phyloP scores from a whole-genome alignment of 805 yeast species.

The Ogataea minuta region DNA sequence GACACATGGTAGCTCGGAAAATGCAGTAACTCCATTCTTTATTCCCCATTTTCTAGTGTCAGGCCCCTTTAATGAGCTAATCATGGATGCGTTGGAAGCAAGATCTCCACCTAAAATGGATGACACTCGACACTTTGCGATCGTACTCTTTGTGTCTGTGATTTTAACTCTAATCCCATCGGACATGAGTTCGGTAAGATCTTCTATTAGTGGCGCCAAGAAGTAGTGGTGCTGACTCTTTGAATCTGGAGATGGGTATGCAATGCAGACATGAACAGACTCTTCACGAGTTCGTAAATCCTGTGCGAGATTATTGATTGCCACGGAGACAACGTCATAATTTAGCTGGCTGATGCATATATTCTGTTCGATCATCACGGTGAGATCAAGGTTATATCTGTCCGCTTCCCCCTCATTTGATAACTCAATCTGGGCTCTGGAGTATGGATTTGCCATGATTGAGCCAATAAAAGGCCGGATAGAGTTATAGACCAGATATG shows the following conservation, averaged over 20 bases:
- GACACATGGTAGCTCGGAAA: conserved; percentile 14
- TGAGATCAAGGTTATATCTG: conserved; percentile 6
- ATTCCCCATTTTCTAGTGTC: conserved; percentile 12
- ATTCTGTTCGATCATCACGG: conserved; percentile 12
- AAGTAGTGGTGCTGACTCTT: conserved; percentile 14
- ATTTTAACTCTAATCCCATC: conserved; percentile 11
- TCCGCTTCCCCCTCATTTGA: neutral
- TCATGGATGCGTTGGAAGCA: conserved; percentile 17
- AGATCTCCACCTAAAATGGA: conserved; percentile 16
- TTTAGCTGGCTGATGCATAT: conserved; percentile 1
- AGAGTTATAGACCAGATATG: conserved; percentile 13
- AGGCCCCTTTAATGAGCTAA: conserved; percentile 11
- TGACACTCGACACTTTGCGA: conserved; percentile 6
- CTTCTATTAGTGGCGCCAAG: conserved; percentile 18
- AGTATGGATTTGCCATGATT: conserved; percentile 13
- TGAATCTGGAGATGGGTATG: conserved; percentile 8
- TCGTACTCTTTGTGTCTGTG: neutral
- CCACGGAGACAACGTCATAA: conserved; percentile 10
- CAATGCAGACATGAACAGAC: conserved; percentile 14
- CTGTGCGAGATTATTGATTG: conserved; percentile 11
- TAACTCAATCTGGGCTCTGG: conserved; percentile 13
- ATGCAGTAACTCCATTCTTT: conserved; percentile 13
- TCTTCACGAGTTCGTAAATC: conserved; percentile 12
- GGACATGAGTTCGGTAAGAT: conserved; percentile 9
- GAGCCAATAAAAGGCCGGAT: conserved; percentile 15